Evolutionary conservation across 148 eudicot species (phyloP), one percentile per base, ranked within the genome.

Genomic region (Pharnaceum exiguum): DNA sequence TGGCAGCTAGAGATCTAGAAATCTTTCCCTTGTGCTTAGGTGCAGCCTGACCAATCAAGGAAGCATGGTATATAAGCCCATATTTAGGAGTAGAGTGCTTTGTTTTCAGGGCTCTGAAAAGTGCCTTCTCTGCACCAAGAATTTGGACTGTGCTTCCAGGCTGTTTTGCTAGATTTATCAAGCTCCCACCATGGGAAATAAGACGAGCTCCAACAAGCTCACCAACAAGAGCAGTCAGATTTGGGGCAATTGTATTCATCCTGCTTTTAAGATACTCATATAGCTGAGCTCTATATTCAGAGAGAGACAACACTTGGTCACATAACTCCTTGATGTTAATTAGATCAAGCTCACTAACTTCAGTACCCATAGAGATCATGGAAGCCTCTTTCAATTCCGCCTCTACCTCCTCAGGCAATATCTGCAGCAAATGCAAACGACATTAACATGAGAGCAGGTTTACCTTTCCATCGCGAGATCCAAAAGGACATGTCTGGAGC

Each of bases 141-240:
- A 91, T 91, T 63, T 91, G 96, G 39, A 91, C 96, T 30, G 98
- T 87, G 56, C 98, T 91, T 7, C 98, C 98, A 16, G 98, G 98
- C 62, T 91, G 98, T 80, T 91, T 91, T 19, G 98, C 86, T 30
- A 91, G 94, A 72, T 87, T 91, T 55, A 91, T 6, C 69, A 87
- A 91, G 65, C 96, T 91, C 46, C 97, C 96, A 9, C 96, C 97
- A 67, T 85, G 98, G 31, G 96, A 81, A 72, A 91, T 91, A 30
- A 91, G 89, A 27, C 98, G 94, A 55, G 96, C 96, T 66, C 98
- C 98, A 48, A 91, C 98, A 44, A 87, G 94, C 70, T 91, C 98
- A 48, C 98, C 98, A 55, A 87, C 96, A 52, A 91, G 82, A 39
- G 94, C 98, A 37, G 98, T 91, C 21, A 91, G 79, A 76, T 91